Evolutionary conservation across 176 grass and related monocot species (phyloP).

Genomic region (Metroxylon sagu): DNA sequence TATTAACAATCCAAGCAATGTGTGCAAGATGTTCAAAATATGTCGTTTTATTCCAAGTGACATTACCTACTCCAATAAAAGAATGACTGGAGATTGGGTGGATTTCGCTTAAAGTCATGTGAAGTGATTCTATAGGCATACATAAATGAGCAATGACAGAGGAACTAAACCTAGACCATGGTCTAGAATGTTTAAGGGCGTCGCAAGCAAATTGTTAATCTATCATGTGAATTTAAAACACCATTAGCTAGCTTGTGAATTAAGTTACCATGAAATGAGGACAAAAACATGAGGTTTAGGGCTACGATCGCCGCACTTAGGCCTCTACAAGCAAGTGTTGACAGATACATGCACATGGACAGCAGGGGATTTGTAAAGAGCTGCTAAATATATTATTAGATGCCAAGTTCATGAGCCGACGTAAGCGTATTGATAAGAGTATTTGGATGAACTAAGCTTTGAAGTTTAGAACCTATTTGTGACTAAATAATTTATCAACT

Average conservation of each 20-base stretch:
- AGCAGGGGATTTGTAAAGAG: no score
- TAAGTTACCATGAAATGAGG: not conserved
- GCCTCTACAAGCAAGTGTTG: not conserved
- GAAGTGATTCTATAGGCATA: slow-evolving; percentile 74
- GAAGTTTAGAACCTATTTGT: not conserved
- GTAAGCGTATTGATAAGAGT: no score
- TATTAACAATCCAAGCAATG: slow-evolving; percentile 75
- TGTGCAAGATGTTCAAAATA: slow-evolving; percentile 47
- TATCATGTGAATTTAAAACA: slow-evolving; percentile 20
- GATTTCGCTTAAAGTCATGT: slow-evolving; percentile 99
- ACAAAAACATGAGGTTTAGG: not conserved
- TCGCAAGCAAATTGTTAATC: slow-evolving; percentile 29
- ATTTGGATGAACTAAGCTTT: not conserved
- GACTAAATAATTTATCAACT: not conserved
- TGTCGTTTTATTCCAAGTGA: slow-evolving; percentile 61
- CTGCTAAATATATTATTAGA: not conserved
- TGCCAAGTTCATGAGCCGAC: not conserved
- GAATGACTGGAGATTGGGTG: slow-evolving; percentile 75
- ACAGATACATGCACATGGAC: not conserved
- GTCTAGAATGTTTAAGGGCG: slow-evolving; percentile 53
- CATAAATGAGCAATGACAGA: slow-evolving; percentile 35
- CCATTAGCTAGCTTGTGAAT: slow-evolving; percentile 38
- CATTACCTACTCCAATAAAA: slow-evolving; percentile 89
- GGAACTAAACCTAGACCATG: slow-evolving; percentile 58
- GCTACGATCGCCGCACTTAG: not conserved